Base-by-base conservation (phyloP, 2,329 filamentous ascomycete genomes). In the Exophiala xenobiotica region DNA sequence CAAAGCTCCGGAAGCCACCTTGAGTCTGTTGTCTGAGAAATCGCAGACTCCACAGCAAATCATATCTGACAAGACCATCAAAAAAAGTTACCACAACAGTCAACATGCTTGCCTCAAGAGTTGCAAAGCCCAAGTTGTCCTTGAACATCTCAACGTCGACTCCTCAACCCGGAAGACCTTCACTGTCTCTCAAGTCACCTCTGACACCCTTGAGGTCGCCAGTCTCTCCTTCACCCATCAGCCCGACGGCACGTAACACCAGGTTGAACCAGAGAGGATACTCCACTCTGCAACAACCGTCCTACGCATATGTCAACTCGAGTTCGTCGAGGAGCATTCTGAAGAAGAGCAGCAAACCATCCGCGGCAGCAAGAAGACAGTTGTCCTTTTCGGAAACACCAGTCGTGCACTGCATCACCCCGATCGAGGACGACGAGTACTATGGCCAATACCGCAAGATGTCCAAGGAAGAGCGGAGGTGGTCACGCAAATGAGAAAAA, bases 341-440 rank as follows among this genome's bases (percentile, higher is more conserved):
- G 49, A 76, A 76, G 67, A 75, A 74, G 61, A 62, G 66, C 4
- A 45, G 52, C 35, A 43, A 44, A n/a, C 35, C 37, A 7, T 41
- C 46, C 50, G 64, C 2, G 39, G 46, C 51, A 49, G 50, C 44
- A 22, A 55, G 41, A 24, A 74, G 74, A 56, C 67, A 67, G 39
- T 70, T 76, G 40, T 68, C 73, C 41, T 76, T 76, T 60, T 56
- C 58, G 0, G 68, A 66, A 29, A 70, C 71, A 4, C 74, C 74
- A 3, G 71, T 67, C 18, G 68, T 77, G 19, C 66, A 75, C 61
- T 72, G 70, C 49, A 69, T 77, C 42, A 75, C 73, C 2, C 74
- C 74, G 0, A 75, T 77, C 54, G 73, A 75, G 59, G 67, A 68
- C 4, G 70, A 75, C 14, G 74, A 75, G 45, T 76, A 75, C 56